Evolutionary conservation across 768 basidiomycete genomes (phyloP), one percentile per base, ranked within the genome.

Genomic region (Chalciporus pseudorubinellus): DNA sequence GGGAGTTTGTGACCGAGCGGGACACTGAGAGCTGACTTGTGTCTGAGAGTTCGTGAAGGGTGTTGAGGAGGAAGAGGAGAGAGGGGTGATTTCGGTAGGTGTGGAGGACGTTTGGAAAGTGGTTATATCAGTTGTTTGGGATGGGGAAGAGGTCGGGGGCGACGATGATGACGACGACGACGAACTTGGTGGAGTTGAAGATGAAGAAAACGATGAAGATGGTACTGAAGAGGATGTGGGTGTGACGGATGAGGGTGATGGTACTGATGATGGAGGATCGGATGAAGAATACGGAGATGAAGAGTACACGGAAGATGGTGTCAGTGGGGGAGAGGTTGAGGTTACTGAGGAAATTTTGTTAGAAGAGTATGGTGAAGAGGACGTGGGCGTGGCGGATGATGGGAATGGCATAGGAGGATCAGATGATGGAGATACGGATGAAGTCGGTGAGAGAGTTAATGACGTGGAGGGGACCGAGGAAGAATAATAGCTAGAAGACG

Each of bases 11-110:
- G 40, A 44, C 0, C 24, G 38, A 40, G 53, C 53, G 13, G 65
- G 58, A 56, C 65, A 59, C 42, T 66, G 63, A 0, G 65, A 55
- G n/a, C 57, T 24, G n/a, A 57, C 24, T 26, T 67, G 65, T 2
- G 63, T 53, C 31, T 56, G 51, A 3, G 63, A 51, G 39, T 41
- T 60, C 18, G 48, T 31, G 21, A 21, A 20, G 13, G 50, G 42
- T 7, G 50, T 3, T 1, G 53, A 57, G n/a, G 49, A 50, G 14
- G 52, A 18, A 6, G 49, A 14, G 21, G 50, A 1, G 24, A 24
- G 4, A 41, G 52, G 43, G 7, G 46, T 38, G 21, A 39, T 19
- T 2, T 48, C 10, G 13, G n/a, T 8, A 19, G 59, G 24, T 0
- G 52, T 46, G 0, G 48, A 38, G 3, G 42, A 34, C 3, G 44